Conservation (phyloP, 371 early-diverging fungal species). For the Mucor circinelloides region DNA sequence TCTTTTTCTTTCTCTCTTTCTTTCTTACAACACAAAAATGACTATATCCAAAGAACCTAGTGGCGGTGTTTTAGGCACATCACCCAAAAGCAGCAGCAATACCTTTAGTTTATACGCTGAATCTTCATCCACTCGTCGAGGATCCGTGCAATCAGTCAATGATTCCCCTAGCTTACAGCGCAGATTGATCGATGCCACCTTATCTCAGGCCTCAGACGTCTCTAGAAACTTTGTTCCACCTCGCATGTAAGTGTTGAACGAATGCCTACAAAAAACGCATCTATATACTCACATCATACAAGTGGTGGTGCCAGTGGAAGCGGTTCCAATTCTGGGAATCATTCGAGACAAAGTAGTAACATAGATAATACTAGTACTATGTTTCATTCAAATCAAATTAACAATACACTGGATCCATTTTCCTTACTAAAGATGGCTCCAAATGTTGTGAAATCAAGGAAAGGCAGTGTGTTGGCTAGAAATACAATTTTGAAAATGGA, state of each 20-base stretch:
- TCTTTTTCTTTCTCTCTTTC: slow-evolving; percentile 1
- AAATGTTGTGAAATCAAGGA: slow-evolving; percentile 42
- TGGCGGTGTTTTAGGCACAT: slow-evolving; percentile 7
- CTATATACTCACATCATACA: not conserved
- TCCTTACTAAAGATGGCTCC: slow-evolving; percentile 38
- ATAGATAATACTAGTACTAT: not conserved
- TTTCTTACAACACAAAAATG: not conserved
- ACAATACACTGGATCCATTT: slow-evolving; percentile 20
- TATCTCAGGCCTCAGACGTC: not conserved
- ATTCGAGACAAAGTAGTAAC: slow-evolving; percentile 24
- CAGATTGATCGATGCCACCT: slow-evolving; percentile 10
- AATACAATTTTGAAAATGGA: slow-evolving; percentile 69
- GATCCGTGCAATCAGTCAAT: slow-evolving; percentile 11
- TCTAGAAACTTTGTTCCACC: slow-evolving; percentile 31
- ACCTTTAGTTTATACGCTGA: slow-evolving; percentile 30
- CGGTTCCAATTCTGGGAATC: slow-evolving; percentile 5
- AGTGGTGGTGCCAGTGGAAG: slow-evolving; percentile 5
- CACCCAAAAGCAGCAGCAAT: slow-evolving; percentile 8
- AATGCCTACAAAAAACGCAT: not conserved
- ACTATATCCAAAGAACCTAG: not conserved
- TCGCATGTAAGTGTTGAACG: slow-evolving; percentile 17
- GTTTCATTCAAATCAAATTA: slow-evolving; percentile 7
- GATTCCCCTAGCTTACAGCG: slow-evolving; percentile 22
- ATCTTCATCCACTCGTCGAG: slow-evolving; percentile 25
- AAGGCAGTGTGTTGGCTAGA: slow-evolving; percentile 63